Base-by-base conservation (phyloP, 2,329 filamentous ascomycete species). In the Ophiostoma montium region DNA sequence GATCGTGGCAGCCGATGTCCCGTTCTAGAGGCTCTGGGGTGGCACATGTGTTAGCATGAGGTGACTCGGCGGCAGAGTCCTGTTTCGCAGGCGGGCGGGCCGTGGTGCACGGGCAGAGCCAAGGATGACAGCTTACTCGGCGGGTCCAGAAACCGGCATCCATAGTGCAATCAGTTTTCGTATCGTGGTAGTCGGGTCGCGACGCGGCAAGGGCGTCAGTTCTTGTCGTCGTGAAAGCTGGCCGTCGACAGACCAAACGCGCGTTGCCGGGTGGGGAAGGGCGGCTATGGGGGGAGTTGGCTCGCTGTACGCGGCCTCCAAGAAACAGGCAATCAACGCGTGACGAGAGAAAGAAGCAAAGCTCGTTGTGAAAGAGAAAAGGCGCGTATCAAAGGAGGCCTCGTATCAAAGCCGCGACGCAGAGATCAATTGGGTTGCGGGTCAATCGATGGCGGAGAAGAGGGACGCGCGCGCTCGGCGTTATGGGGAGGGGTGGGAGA, bases 11-110 rank as follows among this genome's bases (percentile, higher is more conserved):
- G 16, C 51, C 48, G 36, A 50, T 35, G 48, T 44, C 51, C 43
- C 46, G 46, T 31, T 47, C 44, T 48, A 53, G 38, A 53, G 48
- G 48, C 33, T 50, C 51, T 50, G 16, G 31, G 3, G 50, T 43
- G 32, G 19, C 41, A 38, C 27, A 32, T 23, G 27, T 31, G 43
- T 50, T 46, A 50, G 43, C 31, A 12, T n/a, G 23, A 27, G 4
- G 15, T 30, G 39, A 30, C 39, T 16, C 23, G 39, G 39, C 39
- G 39, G 21, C 15, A 5, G 16, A 12, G 39, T 16, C 6, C 30
- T 9, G 39, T 27, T 18, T 4, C n/a, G 38, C 12, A 8, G 27
- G 39, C 23, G 10, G 2, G 12, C 18, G 18, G 18, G 18, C n/a
- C 18, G 18, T 12, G 18, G 5, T 16, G 6, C 19, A 18, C 18